Percentiles rank a stretch among this genome's conserved stretches.
Conservation (phyloP, 1,284 basidiomycete species). For the Cutaneotrichosporon arboriforme region DNA sequence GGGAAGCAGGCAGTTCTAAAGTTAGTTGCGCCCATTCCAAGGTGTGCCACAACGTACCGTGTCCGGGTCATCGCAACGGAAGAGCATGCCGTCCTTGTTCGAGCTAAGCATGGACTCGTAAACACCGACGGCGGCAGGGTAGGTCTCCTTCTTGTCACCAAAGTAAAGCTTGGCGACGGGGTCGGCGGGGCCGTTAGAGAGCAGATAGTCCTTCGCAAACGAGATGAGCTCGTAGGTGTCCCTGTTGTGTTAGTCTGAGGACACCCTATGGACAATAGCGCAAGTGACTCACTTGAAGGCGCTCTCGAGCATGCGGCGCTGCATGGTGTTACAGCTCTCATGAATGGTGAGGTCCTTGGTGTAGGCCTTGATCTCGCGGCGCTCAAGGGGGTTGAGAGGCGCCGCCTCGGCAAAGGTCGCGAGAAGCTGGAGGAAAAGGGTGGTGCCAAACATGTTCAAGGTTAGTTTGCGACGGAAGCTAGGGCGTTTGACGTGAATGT, state of each 20-base stretch:
- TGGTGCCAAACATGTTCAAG: no score
- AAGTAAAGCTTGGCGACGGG: slow-evolving; percentile 46
- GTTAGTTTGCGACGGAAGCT: no score
- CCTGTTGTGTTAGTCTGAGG: slow-evolving; percentile 11
- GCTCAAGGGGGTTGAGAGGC: slow-evolving; percentile 13
- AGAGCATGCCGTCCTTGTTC: slow-evolving; percentile 40
- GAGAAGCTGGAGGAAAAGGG: no score
- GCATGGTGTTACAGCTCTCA: slow-evolving; percentile 46
- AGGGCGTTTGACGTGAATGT: no score
- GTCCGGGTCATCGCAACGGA: slow-evolving; percentile 49
- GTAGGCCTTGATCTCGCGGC: slow-evolving; percentile 28
- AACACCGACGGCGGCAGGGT: slow-evolving; percentile 38
- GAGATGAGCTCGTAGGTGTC: slow-evolving; percentile 40
- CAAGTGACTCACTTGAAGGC: slow-evolving; percentile 29
- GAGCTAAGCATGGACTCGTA: slow-evolving; percentile 35
- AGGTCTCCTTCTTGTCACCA: slow-evolving; percentile 32
- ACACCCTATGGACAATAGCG: background rate
- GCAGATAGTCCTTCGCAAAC: slow-evolving; percentile 39
- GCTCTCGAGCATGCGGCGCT: slow-evolving; percentile 39
- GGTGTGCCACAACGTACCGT: slow-evolving; percentile 34
- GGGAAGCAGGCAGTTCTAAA: slow-evolving; percentile 31
- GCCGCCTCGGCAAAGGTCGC: slow-evolving; percentile 8
- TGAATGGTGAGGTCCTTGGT: slow-evolving; percentile 42
- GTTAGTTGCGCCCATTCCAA: background rate
- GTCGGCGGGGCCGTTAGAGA: slow-evolving; percentile 38